Conservation (phyloP, 768 basidiomycete species). For the Auricularia sp. region DNA sequence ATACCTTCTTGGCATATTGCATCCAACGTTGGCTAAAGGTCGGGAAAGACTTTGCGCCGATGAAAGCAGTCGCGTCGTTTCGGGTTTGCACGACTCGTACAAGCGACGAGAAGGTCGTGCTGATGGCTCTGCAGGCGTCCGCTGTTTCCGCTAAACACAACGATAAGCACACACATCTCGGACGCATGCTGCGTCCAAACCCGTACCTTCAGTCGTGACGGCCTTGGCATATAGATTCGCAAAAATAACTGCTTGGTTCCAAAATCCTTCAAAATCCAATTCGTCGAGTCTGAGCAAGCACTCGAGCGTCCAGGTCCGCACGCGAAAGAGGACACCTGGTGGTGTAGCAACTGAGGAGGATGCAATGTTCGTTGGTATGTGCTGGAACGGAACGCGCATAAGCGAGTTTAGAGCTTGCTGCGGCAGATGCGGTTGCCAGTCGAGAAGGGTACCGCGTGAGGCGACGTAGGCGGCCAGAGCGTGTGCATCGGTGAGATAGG, state of each 20-base stretch:
- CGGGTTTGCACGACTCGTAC: not conserved
- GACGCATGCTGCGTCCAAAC: not conserved
- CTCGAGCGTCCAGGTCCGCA: conserved; percentile 8
- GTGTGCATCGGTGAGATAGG: conserved; percentile 1
- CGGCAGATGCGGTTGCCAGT: conserved; percentile 1
- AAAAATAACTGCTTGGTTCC: conserved; percentile 7
- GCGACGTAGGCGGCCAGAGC: not conserved
- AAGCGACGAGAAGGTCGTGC: not conserved
- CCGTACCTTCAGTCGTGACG: not conserved
- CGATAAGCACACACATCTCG: not conserved
- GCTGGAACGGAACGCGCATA: conserved; percentile 1
- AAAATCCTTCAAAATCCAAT: conserved; percentile 5
- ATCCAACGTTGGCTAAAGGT: not conserved
- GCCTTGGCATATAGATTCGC: conserved; percentile 5
- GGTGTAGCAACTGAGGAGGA: not conserved
- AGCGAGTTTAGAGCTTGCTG: not conserved
- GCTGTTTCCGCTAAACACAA: not conserved
- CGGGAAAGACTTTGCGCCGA: not conserved
- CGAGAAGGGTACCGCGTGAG: conserved; percentile 5
- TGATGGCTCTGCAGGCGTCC: conserved; percentile 1
- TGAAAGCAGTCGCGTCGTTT: not conserved
- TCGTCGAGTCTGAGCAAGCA: conserved; percentile 5
- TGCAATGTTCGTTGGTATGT: not conserved
- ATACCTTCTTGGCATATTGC: conserved; percentile 1
- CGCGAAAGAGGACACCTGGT: not conserved